Evolutionary conservation across 495 filamentous ascomycete genomes (phyloP), one percentile per base, ranked within the genome.

Genomic region (Penicillium subrubescens): DNA sequence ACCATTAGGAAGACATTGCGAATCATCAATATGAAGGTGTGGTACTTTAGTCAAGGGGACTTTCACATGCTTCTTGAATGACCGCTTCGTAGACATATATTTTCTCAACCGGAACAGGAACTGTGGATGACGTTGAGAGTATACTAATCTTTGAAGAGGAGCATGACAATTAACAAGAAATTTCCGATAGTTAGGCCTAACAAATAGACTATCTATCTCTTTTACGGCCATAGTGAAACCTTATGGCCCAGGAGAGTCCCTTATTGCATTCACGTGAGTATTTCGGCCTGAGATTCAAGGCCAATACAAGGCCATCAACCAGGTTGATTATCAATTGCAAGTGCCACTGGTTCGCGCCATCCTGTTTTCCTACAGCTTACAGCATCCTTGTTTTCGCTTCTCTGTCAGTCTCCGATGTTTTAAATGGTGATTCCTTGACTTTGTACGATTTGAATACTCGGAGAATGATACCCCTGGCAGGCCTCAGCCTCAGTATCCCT

Each of bases 391-490:
- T 23, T 37, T n/a, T 5, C 14, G 11, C 1, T 56, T 35, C 21
- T 50, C 48, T 29, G 15, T 59, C 23, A n/a, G 50, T 55, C 39
- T 37, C 60, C n/a, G 23, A 11, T 60, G 25, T 55, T 54, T 19
- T 43, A 27, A 25, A 67, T 60, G 64, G 48, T 60, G 8, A 25
- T 48, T 25, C 7, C 25, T 19, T 10, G 41, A 8, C 2, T n/a
- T 27, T 10, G 29, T 17, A 52, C 14, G 27, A 31, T 56, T 14
- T 8, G 12, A 21, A 17, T 12, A 2, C 21, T 50, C 53, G n/a
- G 34, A 63, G 60, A 39, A 68, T 61, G 62, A 48, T 51, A 55
- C 41, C 25, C 55, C n/a, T 50, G 43, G 35, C 39, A 54, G 62
- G 29, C 37, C 27, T 25, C 17, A 48, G 23, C 54, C 25, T 54